Percentiles rank a stretch among this genome's conserved stretches.
Conservation (phyloP, 2,329 filamentous ascomycete genomes). For the Aspergillus vadensis region DNA sequence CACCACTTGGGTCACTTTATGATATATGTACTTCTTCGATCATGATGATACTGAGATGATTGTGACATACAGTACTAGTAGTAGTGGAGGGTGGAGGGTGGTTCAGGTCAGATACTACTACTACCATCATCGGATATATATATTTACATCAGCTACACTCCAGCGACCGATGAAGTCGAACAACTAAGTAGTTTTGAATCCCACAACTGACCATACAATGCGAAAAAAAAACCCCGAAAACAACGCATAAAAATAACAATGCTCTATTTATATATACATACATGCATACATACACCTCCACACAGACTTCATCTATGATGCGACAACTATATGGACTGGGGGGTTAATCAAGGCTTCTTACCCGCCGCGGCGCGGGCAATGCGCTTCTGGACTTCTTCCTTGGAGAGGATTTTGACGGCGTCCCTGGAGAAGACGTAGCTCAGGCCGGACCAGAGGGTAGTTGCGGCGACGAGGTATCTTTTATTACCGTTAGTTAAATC, state of each 20-base stretch:
- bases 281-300: constrained; percentile 4
- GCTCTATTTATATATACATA: neutral
- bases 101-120: too few relatives aligned
- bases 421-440: constrained; percentile 91
- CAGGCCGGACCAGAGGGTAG: constrained; percentile 89
- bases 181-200: neutral
- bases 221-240: neutral
- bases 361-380: constrained; percentile 33
- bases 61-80: too few relatives aligned
- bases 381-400: constrained; percentile 44
- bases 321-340: neutral
- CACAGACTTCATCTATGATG: constrained; percentile 3
- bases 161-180: neutral
- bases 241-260: neutral
- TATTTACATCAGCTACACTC: too few relatives aligned
- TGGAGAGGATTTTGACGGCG: constrained; percentile 79
- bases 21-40: too few relatives aligned
- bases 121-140: too few relatives aligned
- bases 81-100: too few relatives aligned
- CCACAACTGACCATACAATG: neutral
- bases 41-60: too few relatives aligned
- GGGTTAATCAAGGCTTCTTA: constrained; percentile 21
- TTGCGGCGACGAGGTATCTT: constrained; percentile 81
- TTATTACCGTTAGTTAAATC: constrained; percentile 20
- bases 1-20: too few relatives aligned